phyloP scores from a whole-genome alignment of 306 rosid species.

The Chamaecrista fasciculata region DNA sequence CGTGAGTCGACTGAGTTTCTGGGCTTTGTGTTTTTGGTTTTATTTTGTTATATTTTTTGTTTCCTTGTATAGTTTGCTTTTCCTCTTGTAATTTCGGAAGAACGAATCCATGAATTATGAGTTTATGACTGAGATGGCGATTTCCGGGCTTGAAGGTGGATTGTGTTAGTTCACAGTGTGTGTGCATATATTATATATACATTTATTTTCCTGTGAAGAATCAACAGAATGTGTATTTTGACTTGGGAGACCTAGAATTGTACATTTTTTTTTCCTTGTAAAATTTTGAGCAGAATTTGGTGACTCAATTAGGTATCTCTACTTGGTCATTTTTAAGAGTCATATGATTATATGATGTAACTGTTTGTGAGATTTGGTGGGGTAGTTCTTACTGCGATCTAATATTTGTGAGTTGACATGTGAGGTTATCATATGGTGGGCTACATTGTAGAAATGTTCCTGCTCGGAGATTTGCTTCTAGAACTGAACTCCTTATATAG shows the following conservation, averaged over 20 bases:
- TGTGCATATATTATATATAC: no score
- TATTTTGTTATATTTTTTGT: background rate
- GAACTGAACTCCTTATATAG: background rate
- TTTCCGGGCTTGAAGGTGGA: background rate
- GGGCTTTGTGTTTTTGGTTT: background rate
- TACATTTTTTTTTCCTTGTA: background rate
- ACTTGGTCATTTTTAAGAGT: conserved; percentile 2
- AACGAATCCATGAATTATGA: background rate
- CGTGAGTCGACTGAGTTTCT: background rate
- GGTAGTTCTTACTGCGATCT: conserved; percentile 1
- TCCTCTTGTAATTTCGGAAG: background rate
- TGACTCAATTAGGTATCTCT: background rate
- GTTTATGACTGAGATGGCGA: background rate
- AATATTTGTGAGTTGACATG: background rate
- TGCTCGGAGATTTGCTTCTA: background rate
- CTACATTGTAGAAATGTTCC: background rate
- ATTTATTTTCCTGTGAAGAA: background rate
- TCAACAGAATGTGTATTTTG: background rate
- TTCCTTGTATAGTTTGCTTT: background rate
- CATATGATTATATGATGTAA: background rate
- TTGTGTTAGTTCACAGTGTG: background rate
- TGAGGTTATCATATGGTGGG: background rate
- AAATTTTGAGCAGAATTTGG: background rate
- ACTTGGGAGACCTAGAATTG: background rate
- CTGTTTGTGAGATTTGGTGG: background rate